These are phyloP conservation scores for Colletotrichum liaoningense DNA, from an alignment of 2,329 filamentous ascomycete genomes.

Conservation along the genomic window DNA sequence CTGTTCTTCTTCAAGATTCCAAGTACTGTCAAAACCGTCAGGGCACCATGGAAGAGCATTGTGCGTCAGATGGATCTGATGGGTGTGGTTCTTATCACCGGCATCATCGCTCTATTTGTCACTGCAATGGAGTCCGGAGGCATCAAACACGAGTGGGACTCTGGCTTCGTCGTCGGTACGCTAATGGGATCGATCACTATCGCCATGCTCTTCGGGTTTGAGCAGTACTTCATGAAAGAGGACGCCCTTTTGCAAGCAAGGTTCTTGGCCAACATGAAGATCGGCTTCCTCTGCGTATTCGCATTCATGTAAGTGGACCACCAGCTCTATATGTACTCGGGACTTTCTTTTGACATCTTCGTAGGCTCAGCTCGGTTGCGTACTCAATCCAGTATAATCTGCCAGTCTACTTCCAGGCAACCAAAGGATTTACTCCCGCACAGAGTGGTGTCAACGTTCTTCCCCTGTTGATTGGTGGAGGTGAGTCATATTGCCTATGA, in stretches of 20 bases:
- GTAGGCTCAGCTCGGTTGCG: neutral
- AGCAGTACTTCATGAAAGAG: conserved; percentile 2
- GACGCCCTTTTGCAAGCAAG: neutral
- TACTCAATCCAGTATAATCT: conserved; percentile 46
- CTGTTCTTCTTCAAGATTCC: neutral
- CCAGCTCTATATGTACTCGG: too few species aligned
- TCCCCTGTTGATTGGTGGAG: neutral
- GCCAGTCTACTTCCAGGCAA: conserved; percentile 58
- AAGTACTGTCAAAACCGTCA: neutral
- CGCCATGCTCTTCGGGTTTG: neutral
- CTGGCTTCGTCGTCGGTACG: neutral
- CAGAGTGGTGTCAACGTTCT: neutral
- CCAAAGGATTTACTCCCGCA: conserved; percentile 43
- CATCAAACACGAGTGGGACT: neutral
- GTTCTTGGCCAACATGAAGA: neutral
- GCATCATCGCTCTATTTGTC: neutral
- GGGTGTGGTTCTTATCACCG: neutral
- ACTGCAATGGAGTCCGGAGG: neutral
- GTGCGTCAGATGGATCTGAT: neutral
- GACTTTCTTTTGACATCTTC: too few species aligned
- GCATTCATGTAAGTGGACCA: neutral
- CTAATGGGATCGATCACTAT: neutral
- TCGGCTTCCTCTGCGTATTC: neutral
- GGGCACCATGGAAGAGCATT: neutral
- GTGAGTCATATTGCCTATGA: neutral